These are phyloP conservation scores for Kodamaea suecica DNA, from an alignment of 1,139 yeast genomes.

Conservation along the genomic window DNA sequence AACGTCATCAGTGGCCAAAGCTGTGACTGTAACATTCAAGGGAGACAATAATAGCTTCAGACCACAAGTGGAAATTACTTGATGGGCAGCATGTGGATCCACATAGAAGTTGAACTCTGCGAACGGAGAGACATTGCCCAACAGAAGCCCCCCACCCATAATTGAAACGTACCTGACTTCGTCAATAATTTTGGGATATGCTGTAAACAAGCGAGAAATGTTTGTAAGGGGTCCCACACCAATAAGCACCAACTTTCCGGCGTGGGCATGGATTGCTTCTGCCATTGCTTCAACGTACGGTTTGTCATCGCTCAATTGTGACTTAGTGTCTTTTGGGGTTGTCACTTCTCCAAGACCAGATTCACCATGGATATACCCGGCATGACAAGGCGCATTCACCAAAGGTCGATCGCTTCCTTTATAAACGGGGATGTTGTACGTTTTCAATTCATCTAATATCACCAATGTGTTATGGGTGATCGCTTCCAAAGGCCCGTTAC, in stretches of 20 bases:
- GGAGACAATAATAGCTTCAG: constrained; percentile 59
- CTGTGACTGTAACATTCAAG: constrained; percentile 68
- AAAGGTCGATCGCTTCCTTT: constrained; percentile 64
- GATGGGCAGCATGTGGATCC: constrained; percentile 74
- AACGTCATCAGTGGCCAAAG: constrained; percentile 52
- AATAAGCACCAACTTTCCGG: constrained; percentile 51
- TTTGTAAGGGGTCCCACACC: constrained; percentile 79
- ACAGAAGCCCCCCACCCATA: constrained; percentile 74
- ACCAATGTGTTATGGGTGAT: constrained; percentile 73
- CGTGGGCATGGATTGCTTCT: constrained; percentile 40
- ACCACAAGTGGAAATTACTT: constrained; percentile 50
- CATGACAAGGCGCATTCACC: constrained; percentile 44
- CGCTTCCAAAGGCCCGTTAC: constrained; percentile 64
- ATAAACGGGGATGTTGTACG: constrained; percentile 56
- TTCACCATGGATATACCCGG: constrained; percentile 68
- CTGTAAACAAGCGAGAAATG: constrained; percentile 49
- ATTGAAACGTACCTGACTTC: constrained; percentile 53
- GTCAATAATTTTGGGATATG: constrained; percentile 41
- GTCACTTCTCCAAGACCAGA: constrained; percentile 74
- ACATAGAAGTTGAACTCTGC: constrained; percentile 80
- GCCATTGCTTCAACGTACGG: constrained; percentile 58
- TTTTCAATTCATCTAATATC: constrained; percentile 54
- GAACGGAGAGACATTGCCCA: constrained; percentile 43
- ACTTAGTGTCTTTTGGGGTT: constrained; percentile 42
- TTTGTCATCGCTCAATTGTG: constrained; percentile 32